Evolutionary conservation across 768 basidiomycete genomes (phyloP).

Genomic region (Suillus decipiens): DNA sequence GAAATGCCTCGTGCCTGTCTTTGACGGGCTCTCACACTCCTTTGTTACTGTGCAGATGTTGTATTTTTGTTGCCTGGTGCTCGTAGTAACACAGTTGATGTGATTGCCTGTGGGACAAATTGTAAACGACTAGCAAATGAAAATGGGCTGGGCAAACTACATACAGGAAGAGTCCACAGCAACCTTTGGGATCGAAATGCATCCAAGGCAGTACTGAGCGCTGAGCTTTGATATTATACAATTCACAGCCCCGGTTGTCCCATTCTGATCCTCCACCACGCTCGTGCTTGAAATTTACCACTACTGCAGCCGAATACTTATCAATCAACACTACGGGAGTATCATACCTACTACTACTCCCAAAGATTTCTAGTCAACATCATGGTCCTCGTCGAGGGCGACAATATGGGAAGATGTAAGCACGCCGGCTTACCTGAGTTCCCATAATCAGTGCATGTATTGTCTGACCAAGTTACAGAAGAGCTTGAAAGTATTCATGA

Average conservation of each 20-base stretch:
- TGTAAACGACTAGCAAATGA: not conserved
- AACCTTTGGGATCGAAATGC: too few species aligned
- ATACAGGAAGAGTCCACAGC: too few species aligned
- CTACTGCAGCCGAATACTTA: not conserved
- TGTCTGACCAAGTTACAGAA: not conserved
- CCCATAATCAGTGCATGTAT: too few species aligned
- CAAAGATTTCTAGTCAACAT: not conserved
- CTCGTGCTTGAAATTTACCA: not conserved
- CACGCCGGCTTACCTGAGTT: too few species aligned
- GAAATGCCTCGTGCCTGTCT: slow-evolving; percentile 9
- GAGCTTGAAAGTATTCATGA: not conserved
- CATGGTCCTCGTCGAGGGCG: not conserved
- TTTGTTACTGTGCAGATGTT: slow-evolving; percentile 20
- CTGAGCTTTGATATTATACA: too few species aligned
- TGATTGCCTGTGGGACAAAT: too few species aligned
- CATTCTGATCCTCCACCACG: not conserved
- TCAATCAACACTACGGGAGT: not conserved
- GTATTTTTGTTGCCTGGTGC: slow-evolving; percentile 14
- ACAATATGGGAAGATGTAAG: not conserved
- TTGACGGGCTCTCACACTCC: slow-evolving; percentile 22
- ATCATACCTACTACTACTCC: too few species aligned
- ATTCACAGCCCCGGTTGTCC: too few species aligned
- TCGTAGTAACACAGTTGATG: slow-evolving; percentile 5
- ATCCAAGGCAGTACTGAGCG: too few species aligned
- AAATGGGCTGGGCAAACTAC: too few species aligned